phyloP scores from a whole-genome alignment of 805 yeast species.

The Ogataea degrootiae region DNA sequence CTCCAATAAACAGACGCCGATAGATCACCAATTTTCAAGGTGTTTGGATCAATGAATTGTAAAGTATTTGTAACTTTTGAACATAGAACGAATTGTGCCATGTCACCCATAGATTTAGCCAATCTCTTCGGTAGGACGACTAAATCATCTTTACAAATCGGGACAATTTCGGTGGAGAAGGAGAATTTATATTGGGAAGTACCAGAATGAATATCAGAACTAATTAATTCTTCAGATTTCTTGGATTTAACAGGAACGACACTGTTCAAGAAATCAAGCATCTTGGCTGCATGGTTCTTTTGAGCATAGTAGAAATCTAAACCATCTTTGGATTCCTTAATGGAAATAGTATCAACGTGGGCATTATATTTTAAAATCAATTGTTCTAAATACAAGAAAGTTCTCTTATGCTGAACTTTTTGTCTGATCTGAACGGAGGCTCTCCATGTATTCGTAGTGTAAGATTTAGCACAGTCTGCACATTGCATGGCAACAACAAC shows the following conservation, averaged over 20 bases:
- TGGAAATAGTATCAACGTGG: slow-evolving; percentile 88
- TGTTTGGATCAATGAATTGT: slow-evolving; percentile 82
- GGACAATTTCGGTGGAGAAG: slow-evolving; percentile 89
- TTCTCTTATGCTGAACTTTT: slow-evolving; percentile 94
- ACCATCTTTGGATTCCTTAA: slow-evolving; percentile 90
- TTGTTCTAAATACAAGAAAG: slow-evolving; percentile 93
- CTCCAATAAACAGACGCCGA: slow-evolving; percentile 75
- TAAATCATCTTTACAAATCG: slow-evolving; percentile 94
- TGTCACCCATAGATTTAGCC: slow-evolving; percentile 79
- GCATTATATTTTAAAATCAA: slow-evolving; percentile 89
- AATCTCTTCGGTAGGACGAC: slow-evolving; percentile 86
- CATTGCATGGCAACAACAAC: slow-evolving; percentile 95
- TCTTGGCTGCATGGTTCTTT: slow-evolving; percentile 86
- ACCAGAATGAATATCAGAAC: slow-evolving; percentile 90
- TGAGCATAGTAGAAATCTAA: slow-evolving; percentile 88
- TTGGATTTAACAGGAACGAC: slow-evolving; percentile 82
- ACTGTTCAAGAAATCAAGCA: slow-evolving; percentile 82
- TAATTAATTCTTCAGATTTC: slow-evolving; percentile 85
- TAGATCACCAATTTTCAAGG: slow-evolving; percentile 75
- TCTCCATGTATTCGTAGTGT: slow-evolving; percentile 96
- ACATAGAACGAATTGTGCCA: slow-evolving; percentile 78
- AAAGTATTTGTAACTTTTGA: slow-evolving; percentile 75
- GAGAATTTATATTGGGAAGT: slow-evolving; percentile 84
- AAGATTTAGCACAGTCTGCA: slow-evolving; percentile 97
- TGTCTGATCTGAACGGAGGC: slow-evolving; percentile 97